Percentiles rank a stretch among this genome's conserved stretches.
Evolutionary conservation across 2,329 filamentous ascomycete species (phyloP).

Genomic region (Paracoccidioides brasiliensis): DNA sequence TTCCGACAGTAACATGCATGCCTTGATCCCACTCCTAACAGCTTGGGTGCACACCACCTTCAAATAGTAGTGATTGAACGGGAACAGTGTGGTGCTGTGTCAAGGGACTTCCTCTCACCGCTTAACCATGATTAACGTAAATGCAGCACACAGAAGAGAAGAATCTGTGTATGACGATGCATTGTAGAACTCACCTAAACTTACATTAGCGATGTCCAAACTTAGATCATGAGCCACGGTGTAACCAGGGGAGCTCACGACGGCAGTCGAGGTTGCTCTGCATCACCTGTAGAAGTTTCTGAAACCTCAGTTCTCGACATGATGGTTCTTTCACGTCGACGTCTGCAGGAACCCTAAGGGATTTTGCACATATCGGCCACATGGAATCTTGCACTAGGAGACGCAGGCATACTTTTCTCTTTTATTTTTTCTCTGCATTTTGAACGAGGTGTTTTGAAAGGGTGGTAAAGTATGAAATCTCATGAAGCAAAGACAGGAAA

Average conservation of each 20-base stretch:
- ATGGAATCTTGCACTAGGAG: no score
- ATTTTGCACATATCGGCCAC: no score
- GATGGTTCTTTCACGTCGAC: constrained; percentile 29
- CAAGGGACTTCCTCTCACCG: constrained; percentile 42
- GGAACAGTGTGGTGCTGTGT: constrained; percentile 54
- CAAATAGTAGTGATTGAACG: constrained; percentile 55
- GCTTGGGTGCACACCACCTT: constrained; percentile 43
- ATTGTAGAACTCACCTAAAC: background rate
- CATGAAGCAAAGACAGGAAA: no score
- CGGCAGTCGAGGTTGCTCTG: background rate
- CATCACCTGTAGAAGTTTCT: constrained; percentile 34
- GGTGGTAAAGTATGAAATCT: no score
- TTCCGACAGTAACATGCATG: constrained; percentile 66
- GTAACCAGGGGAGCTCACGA: no score
- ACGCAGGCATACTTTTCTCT: no score
- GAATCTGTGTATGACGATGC: background rate
- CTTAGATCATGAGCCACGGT: no score
- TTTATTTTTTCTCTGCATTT: no score
- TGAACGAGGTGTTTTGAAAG: no score
- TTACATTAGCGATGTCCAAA: no score
- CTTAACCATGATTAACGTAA: constrained; percentile 30
- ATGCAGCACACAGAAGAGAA: background rate
- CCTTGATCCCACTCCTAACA: constrained; percentile 87
- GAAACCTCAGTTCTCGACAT: constrained; percentile 25
- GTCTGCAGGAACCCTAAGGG: constrained; percentile 24